Percentiles rank a stretch among this genome's conserved stretches.
Conservation (phyloP, 306 rosid species). For the Pterocarpus macrocarpus region DNA sequence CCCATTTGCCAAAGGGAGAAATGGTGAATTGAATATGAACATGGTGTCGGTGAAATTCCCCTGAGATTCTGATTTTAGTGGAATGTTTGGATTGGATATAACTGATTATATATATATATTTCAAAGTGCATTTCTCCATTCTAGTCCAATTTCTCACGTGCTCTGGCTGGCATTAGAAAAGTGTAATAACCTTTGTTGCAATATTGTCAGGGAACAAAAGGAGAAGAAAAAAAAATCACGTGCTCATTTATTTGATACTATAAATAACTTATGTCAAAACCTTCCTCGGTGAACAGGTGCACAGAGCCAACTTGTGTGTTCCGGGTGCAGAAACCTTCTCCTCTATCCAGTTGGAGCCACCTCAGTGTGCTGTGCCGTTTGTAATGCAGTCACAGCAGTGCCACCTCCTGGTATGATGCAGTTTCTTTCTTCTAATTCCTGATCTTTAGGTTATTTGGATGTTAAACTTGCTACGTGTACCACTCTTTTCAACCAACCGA, state of each 20-base stretch:
- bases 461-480: slow-evolving; percentile 23
- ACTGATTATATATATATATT: background rate
- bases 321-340: slow-evolving; percentile 87
- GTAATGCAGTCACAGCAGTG: slow-evolving; percentile 88
- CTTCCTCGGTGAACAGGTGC: slow-evolving; percentile 57
- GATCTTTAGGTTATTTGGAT: background rate
- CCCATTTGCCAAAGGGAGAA: background rate
- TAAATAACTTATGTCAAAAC: slow-evolving; percentile 24
- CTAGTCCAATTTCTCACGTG: background rate
- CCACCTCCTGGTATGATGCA: slow-evolving; percentile 80
- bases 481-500: slow-evolving; percentile 1
- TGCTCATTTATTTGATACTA: background rate
- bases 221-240: background rate
- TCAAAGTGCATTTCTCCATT: background rate
- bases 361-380: slow-evolving; percentile 93
- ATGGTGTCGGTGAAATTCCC: background rate
- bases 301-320: slow-evolving; percentile 91
- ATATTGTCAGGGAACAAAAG: no score
- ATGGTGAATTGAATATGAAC: background rate
- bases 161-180: no score
- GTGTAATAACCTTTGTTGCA: no score
- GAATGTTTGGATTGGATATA: slow-evolving; percentile 10
- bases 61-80: slow-evolving; percentile 2
- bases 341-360: slow-evolving; percentile 88
- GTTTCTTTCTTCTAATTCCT: slow-evolving; percentile 4